Evolutionary conservation across 768 basidiomycete genomes (phyloP), one percentile per base, ranked within the genome.

Genomic region (Termitomyces sp.): DNA sequence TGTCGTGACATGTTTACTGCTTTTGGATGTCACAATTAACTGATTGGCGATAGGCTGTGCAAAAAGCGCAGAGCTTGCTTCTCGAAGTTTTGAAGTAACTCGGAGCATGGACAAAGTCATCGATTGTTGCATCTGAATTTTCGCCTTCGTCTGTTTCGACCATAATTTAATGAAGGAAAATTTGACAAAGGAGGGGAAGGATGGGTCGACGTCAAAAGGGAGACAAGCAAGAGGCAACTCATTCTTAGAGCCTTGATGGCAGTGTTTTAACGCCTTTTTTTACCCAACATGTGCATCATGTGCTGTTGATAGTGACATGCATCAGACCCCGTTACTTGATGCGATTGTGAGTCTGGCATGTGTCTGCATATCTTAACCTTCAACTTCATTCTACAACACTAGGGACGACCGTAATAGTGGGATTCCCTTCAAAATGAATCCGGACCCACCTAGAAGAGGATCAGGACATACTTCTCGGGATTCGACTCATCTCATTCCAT

Each of bases 401-500:
- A n/a, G 14, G 24, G 24, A 34, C 34, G 24, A 22, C 42, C 18
- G 42, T 14, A 4, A 26, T 48, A 47, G 44, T 37, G 24, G 20
- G 18, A 20, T 20, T 41, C 2, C 12, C n/a, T 27, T 14, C 16
- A 47, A 36, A 44, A 59, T 57, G 57, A 57, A 55, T n/a, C 44
- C 53, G 14, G 47, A 58, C 14, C 27, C 43, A 32, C 42, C 8
- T 41, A 58, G 53, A 20, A 39, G 55, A 51, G 50, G 29, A 34
- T 75, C 74, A 1, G 67, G 70, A 51, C 69, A 71, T 58, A 79
- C 76, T 46, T 32, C 32, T 63, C 74, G 72, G 56, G 76, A 77
- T 46, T 76, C 79, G 2, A 74, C 76, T 2, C 72, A 82, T 51
- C 67, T 78, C 27, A 82, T 84, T 61, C 83, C 83, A 14, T 69